Conservation (phyloP, 306 rosid genomes). For the Gynostemma pentaphyllum region DNA sequence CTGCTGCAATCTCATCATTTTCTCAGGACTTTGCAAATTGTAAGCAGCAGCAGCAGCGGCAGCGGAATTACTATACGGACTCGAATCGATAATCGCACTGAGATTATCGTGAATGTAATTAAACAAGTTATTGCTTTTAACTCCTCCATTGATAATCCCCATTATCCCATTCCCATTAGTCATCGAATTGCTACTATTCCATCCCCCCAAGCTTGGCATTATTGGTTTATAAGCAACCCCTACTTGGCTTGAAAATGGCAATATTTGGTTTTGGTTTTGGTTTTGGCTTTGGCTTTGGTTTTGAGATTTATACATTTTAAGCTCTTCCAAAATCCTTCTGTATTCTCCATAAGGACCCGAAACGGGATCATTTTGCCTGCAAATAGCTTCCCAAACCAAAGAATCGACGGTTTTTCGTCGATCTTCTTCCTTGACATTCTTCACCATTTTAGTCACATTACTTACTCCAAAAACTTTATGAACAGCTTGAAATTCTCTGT, state of each 20-base stretch:
- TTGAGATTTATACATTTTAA: constrained; percentile 21
- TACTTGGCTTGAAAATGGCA: constrained; percentile 26
- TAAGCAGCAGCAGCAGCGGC: constrained; percentile 23
- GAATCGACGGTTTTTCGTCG: constrained; percentile 48
- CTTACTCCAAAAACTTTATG: constrained; percentile 73
- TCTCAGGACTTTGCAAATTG: constrained; percentile 19
- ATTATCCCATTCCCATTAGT: constrained; percentile 1
- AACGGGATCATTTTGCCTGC: constrained; percentile 67
- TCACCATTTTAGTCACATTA: constrained; percentile 62
- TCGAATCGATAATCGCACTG: constrained; percentile 27
- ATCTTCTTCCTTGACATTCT: constrained; percentile 26
- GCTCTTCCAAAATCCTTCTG: constrained; percentile 31
- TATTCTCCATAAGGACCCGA: constrained; percentile 62
- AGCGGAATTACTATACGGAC: constrained; percentile 25
- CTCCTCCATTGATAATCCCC: constrained; percentile 5
- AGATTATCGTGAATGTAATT: constrained; percentile 18
- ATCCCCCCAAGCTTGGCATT: constrained; percentile 28
- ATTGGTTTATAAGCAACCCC: constrained; percentile 16
- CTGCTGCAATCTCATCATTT: constrained; percentile 15
- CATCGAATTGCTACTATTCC: constrained; percentile 16
- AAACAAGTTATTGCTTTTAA: constrained; percentile 7
- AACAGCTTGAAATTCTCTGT: constrained; percentile 50
- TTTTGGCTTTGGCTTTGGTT: constrained; percentile 6
- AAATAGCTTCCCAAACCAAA: constrained; percentile 66
- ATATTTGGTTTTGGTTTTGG: constrained; percentile 16